Base-by-base conservation (phyloP, 495 filamentous ascomycete genomes). In the Cryomyces minteri region DNA sequence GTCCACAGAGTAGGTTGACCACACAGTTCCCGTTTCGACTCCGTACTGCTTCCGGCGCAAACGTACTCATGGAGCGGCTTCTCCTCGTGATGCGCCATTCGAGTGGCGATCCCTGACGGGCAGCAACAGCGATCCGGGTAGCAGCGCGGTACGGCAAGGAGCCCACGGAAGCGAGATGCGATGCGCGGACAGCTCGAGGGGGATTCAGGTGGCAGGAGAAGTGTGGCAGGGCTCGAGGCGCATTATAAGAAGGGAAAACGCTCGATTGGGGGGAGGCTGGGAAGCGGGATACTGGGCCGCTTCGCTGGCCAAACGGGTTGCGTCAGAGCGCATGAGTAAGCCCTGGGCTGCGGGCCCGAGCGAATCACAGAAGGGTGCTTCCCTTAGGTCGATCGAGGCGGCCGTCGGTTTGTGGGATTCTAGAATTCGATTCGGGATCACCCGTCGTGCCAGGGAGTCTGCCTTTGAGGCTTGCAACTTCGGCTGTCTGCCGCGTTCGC, bases 1-100 rank as follows among this genome's bases (percentile, higher is more conserved):
- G 18, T 25, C 18, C 18, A 25, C 18, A 25, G 18, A 25, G 18
- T 25, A 25, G 18, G 18, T 25, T 25, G 18, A 25, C 18, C 18
- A 25, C 1, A 25, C 18, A 25, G 18, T 25, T 25, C 18, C 18
- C 18, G 1, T 25, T 25, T 25, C 18, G 18, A 25, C 18, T 25
- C 18, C 18, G 18, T 25, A 25, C 18, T 25, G 18, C 18, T 25
- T 25, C 18, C 18, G 9, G 34, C 34, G 12, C 38, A 47, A 18
- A 42, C 59, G 6, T 59, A 62, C 59, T 62, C 59, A 51, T 62
- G 48, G 45, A 62, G 59, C 53, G 47, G 59, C 31, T 51, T 57
- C 9, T 54, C 54, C 36, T 38, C 12, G 34, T 10, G 9, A 14
- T 38, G 9, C 34, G 34, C 34, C 34, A 38, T 38, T 38, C 9